Evolutionary conservation across 257 asterid species (phyloP).

Genomic region (Henckelia pumila): DNA sequence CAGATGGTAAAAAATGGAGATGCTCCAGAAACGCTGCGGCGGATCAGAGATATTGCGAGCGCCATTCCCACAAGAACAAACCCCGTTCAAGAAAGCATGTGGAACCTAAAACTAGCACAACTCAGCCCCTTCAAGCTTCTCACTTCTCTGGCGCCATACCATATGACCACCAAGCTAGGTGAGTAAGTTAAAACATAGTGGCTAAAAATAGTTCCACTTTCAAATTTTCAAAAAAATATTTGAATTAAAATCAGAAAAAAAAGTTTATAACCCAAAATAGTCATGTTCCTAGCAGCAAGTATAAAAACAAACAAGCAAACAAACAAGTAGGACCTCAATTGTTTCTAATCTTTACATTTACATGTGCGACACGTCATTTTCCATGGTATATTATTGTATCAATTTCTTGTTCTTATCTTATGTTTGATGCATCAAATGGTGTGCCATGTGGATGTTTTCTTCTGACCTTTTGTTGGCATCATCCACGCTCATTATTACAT

Average conservation of each 20-base stretch:
- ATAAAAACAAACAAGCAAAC: no score
- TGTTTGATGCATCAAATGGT: slow-evolving; percentile 12
- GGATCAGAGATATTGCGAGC: slow-evolving; percentile 51
- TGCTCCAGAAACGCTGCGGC: slow-evolving; percentile 52
- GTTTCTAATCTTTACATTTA: not conserved
- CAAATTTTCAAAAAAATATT: no score
- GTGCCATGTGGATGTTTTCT: slow-evolving; percentile 18
- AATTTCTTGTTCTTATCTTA: slow-evolving; percentile 38
- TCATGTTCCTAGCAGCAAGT: not conserved
- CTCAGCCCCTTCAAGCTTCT: slow-evolving; percentile 14
- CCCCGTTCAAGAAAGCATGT: slow-evolving; percentile 68
- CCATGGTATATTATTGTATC: slow-evolving; percentile 1
- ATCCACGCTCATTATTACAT: slow-evolving; percentile 25
- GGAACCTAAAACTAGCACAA: slow-evolving; percentile 21
- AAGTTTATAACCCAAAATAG: no score
- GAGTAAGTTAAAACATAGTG: not conserved
- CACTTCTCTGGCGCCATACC: slow-evolving; percentile 18
- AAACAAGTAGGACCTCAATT: not conserved
- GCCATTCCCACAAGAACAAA: slow-evolving; percentile 46
- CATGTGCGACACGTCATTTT: not conserved
- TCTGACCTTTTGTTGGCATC: slow-evolving; percentile 30
- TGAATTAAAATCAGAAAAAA: no score
- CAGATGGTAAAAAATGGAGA: slow-evolving; percentile 82
- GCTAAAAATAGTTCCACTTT: no score
- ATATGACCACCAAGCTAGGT: slow-evolving; percentile 56